Percentiles rank a stretch among this genome's conserved stretches.
These are phyloP conservation scores for Didymella arachidicola DNA, from an alignment of 2,329 filamentous ascomycete species.

Conservation along the genomic window DNA sequence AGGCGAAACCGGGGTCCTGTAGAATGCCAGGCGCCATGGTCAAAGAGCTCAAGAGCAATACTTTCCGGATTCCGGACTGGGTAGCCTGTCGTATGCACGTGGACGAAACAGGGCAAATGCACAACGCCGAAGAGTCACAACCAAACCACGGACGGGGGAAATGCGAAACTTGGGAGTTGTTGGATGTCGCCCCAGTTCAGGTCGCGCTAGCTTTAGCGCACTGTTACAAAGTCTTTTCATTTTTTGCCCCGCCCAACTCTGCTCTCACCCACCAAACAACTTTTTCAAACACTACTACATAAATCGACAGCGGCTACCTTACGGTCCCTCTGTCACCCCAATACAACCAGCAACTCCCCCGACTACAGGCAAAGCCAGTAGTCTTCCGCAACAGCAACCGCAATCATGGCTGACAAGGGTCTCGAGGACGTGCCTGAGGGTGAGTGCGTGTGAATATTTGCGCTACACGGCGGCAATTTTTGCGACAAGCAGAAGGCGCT, in stretches of 20 bases:
- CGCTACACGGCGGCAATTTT: constrained; percentile 4
- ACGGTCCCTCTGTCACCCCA: constrained; percentile 22
- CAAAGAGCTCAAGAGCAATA: constrained; percentile 9
- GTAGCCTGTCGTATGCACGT: constrained; percentile 13
- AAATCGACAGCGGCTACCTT: constrained; percentile 18
- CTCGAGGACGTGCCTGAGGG: constrained; percentile 97
- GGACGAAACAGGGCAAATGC: constrained; percentile 3
- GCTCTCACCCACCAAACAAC: constrained; percentile 39
- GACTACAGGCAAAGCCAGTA: constrained; percentile 24
- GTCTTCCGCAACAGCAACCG: constrained; percentile 58
- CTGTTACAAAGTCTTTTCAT: constrained; percentile 24
- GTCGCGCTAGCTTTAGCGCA: constrained; percentile 20
- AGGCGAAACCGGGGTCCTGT: constrained; percentile 31
- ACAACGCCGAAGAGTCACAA: constrained; percentile 15
- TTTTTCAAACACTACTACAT: constrained; percentile 39
- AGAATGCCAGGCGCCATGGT: constrained; percentile 48
- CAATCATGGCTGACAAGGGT: constrained; percentile 99
- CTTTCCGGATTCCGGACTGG: constrained; percentile 18
- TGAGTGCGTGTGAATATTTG: constrained; percentile 61
- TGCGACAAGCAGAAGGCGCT: not conserved
- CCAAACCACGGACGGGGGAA: constrained; percentile 3
- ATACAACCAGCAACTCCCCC: constrained; percentile 49
- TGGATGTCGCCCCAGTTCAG: constrained; percentile 12
- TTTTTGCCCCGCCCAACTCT: constrained; percentile 31
- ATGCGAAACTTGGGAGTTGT: constrained; percentile 13